phyloP scores from a whole-genome alignment of 2,329 filamentous ascomycete genomes.

The Mollisiaceae sp. region DNA sequence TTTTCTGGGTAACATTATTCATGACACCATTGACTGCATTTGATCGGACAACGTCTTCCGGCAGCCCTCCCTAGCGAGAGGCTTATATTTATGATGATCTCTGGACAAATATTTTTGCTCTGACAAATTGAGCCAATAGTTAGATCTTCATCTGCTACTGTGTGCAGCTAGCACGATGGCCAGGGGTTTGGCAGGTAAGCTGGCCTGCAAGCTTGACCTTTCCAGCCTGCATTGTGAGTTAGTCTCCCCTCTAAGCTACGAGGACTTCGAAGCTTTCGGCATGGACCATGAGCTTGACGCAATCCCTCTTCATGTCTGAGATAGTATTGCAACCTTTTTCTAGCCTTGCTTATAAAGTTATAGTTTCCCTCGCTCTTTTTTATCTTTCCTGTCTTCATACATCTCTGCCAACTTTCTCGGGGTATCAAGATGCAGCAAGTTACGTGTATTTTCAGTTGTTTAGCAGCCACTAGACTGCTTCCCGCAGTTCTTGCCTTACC shows the following conservation, averaged over 20 bases:
- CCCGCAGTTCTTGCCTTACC: constrained; percentile 25
- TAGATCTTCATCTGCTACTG: neutral
- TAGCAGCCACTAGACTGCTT: constrained; percentile 24
- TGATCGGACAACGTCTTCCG: neutral
- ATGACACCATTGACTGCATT: neutral
- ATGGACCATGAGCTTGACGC: neutral
- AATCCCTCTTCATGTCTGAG: constrained; percentile 7
- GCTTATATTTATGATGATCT: neutral
- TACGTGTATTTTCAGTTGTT: constrained; percentile 8
- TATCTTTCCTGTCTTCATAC: neutral
- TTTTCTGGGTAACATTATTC: neutral
- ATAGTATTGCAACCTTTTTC: neutral
- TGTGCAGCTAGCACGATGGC: neutral
- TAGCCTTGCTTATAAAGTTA: neutral
- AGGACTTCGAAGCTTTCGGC: neutral
- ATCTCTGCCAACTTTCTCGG: neutral
- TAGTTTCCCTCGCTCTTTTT: neutral
- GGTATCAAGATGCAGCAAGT: constrained; percentile 5
- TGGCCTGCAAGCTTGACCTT: neutral
- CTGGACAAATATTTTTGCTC: neutral
- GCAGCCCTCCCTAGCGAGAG: neutral
- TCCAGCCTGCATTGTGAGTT: neutral
- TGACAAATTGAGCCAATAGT: neutral
- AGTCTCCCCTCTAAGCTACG: neutral
- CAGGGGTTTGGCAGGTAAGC: neutral